Percentiles rank a stretch among this genome's conserved stretches.
Evolutionary conservation across 1,284 basidiomycete genomes (phyloP).

Genomic region (Tremellales sp.): DNA sequence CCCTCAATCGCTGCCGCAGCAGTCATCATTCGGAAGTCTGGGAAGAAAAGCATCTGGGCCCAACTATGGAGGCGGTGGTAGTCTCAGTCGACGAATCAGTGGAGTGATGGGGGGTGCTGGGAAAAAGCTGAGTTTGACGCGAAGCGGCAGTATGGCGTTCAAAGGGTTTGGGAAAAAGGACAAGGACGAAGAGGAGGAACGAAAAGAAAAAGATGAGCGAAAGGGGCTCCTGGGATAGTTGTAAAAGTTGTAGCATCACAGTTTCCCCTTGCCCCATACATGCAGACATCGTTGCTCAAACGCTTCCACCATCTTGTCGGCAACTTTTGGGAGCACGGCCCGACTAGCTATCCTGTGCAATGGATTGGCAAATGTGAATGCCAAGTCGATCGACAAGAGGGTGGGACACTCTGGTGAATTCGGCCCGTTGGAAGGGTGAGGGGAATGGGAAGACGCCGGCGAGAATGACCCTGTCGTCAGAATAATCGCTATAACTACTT

Average conservation of each 20-base stretch:
- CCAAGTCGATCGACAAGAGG: conserved; percentile 72
- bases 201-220: too few species aligned
- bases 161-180: conserved; percentile 45
- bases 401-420: conserved; percentile 53
- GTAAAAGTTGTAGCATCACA: too few species aligned
- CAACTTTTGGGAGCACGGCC: conserved; percentile 76
- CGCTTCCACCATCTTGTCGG: conserved; percentile 10
- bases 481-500: conserved; percentile 17
- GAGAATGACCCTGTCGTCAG: conserved; percentile 60
- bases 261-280: conserved; percentile 57
- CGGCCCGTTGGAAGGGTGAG: conserved; percentile 45
- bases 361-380: conserved; percentile 83
- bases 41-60: conserved; percentile 5
- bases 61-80: conserved; percentile 24
- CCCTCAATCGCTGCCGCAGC: conserved; percentile 7
- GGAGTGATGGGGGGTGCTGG: conserved; percentile 30
- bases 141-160: conserved; percentile 36
- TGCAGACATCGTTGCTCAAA: conserved; percentile 59
- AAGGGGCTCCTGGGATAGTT: too few species aligned
- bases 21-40: conserved; percentile 4
- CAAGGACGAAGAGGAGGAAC: conserved; percentile 24
- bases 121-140: conserved; percentile 33
- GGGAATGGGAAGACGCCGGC: conserved; percentile 54
- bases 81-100: conserved; percentile 28
- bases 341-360: conserved; percentile 76